Conservation (phyloP, 2,329 filamentous ascomycete species). For the Beauveria scarabaeidicola region DNA sequence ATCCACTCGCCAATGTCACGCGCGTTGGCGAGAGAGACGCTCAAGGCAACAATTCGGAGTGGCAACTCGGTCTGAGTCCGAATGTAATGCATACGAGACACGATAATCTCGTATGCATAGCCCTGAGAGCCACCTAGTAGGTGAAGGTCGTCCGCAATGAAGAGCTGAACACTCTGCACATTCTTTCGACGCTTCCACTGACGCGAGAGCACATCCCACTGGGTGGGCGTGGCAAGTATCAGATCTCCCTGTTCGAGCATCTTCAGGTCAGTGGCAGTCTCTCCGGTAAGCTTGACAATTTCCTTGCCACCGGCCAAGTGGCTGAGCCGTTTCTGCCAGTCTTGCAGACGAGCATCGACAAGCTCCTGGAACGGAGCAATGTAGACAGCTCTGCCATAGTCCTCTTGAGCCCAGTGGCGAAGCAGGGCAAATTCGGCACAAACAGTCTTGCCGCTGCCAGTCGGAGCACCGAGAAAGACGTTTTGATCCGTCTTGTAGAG, state of each 20-base stretch:
- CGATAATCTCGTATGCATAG: conserved; percentile 89
- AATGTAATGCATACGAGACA: conserved; percentile 98
- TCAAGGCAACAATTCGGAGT: conserved; percentile 80
- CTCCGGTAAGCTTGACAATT: conserved; percentile 87
- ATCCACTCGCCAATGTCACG: conserved; percentile 96
- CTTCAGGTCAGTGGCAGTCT: conserved; percentile 84
- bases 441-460: conserved; percentile 92
- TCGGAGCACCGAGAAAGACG: conserved; percentile 85
- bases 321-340: conserved; percentile 75
- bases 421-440: conserved; percentile 92
- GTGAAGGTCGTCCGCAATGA: conserved; percentile 93
- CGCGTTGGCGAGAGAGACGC: conserved; percentile 87
- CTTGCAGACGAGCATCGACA: conserved; percentile 69
- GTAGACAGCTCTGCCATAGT: conserved; percentile 72
- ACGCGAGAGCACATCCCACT: conserved; percentile 93
- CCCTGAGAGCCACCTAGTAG: conserved; percentile 80
- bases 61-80: conserved; percentile 76
- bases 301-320: conserved; percentile 73
- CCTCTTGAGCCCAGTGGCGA: conserved; percentile 63
- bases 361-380: conserved; percentile 92
- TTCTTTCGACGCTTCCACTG: conserved; percentile 97
- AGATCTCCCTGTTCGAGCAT: conserved; percentile 80
- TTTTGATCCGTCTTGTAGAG: conserved; percentile 88
- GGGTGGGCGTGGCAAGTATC: conserved; percentile 81
- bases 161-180: conserved; percentile 78